Evolutionary conservation across 2,329 filamentous ascomycete species (phyloP), one percentile per base, ranked within the genome.

Genomic region (Paecilomyces sp.): DNA sequence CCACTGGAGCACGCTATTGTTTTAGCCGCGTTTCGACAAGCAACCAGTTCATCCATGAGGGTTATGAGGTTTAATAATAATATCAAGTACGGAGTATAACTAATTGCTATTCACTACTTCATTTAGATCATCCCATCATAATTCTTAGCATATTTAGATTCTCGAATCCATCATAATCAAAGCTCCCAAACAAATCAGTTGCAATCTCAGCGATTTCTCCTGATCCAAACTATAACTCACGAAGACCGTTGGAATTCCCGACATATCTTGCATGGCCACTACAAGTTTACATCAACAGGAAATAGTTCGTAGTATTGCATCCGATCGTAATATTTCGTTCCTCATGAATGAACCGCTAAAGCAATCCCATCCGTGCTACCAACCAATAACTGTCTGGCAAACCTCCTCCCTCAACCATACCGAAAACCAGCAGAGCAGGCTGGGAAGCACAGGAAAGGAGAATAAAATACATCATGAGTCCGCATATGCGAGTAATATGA

Each of bases 391-490:
- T n/a, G n/a, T n/a, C n/a, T 41, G 36, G 24, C 24, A 34, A 50
- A 28, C 15, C 22, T 36, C 34, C 24, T 15, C 36, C 13, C 36
- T 24, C 31, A 57, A 24, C n/a, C 55, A 36, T 47, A 22, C 54
- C 30, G 51, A 53, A 41, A 22, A 8, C 51, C 51, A 53, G 51
- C 28, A 25, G 24, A 53, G 51, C 4, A 53, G 22, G 25, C 51
- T 18, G 22, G 24, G 28, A 15, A 15, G 24, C n/a, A 25, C 18
- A 36, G 41, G 25, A 55, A 55, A 28, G 12, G 15, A 41, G 53
- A 51, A 47, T 64, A 65, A 47, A 65, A 62, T 63, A 62, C 62
- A 63, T 54, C 62, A 63, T 54, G 33, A 56, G 50, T 58, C 61
- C 30, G 51, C 24, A 53, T 28, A 53, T 53, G 51, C 15, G 24